A percentile compares a stretch with the other conserved stretches of the same genome.
These are phyloP conservation scores for Neocucurbitaria cava DNA, from an alignment of 2,329 filamentous ascomycete species.

Conservation along the genomic window DNA sequence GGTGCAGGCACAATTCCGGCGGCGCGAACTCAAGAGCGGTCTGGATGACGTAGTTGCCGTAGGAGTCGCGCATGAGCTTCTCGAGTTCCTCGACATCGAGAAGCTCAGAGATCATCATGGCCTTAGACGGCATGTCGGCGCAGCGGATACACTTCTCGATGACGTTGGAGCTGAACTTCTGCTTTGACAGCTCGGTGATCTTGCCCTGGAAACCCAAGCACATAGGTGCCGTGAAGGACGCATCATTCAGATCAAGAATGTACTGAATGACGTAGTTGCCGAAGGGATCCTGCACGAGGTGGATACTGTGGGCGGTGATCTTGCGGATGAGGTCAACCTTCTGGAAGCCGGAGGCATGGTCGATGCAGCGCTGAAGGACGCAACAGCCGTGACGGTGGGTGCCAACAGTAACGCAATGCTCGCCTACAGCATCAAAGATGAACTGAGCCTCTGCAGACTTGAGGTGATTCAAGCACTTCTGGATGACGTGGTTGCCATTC, in stretches of 20 bases:
- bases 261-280: slow-evolving; percentile 99
- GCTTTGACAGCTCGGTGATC: slow-evolving; percentile 77
- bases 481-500: slow-evolving; percentile 98
- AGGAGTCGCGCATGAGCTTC: slow-evolving; percentile 86
- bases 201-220: slow-evolving; percentile 80
- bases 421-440: slow-evolving; percentile 93
- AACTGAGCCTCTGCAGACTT: slow-evolving; percentile 85
- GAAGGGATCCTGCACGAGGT: slow-evolving; percentile 93
- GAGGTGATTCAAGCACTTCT: slow-evolving; percentile 97
- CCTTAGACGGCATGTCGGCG: slow-evolving; percentile 75
- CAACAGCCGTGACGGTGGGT: slow-evolving; percentile 98
- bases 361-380: slow-evolving; percentile 96
- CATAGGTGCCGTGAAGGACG: slow-evolving; percentile 85
- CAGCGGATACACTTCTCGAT: slow-evolving; percentile 93
- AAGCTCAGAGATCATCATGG: slow-evolving; percentile 86
- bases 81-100: slow-evolving; percentile 78
- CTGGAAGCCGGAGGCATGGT: slow-evolving; percentile 90
- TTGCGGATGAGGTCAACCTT: slow-evolving; percentile 84
- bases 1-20: slow-evolving; percentile 52
- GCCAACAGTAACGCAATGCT: slow-evolving; percentile 85
- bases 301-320: slow-evolving; percentile 87
- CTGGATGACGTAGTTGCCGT: slow-evolving; percentile 97
- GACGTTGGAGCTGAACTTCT: slow-evolving; percentile 99
- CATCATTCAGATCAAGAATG: slow-evolving; percentile 90
- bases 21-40: slow-evolving; percentile 67